phyloP scores from a whole-genome alignment of 2,329 filamentous ascomycete genomes.

The Cryphonectria parasitica region DNA sequence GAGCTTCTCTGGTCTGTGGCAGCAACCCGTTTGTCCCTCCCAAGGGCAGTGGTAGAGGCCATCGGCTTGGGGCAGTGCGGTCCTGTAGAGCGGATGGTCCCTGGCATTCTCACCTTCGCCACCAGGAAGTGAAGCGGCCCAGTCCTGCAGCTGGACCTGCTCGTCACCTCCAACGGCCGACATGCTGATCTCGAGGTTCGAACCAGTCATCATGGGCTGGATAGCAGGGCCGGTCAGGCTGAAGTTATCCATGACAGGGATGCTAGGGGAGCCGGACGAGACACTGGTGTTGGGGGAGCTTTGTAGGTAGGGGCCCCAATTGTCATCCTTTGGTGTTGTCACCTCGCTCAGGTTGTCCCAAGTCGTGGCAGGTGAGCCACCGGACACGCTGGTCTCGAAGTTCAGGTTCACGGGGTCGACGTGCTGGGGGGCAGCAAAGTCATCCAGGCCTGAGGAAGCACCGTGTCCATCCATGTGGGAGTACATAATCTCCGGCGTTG shows the following conservation, averaged over 20 bases:
- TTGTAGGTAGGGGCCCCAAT: conserved; percentile 48
- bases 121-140: conserved; percentile 51
- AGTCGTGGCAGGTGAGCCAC: conserved; percentile 55
- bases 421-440: conserved; percentile 52
- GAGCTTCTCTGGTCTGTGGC: conserved; percentile 90
- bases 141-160: conserved; percentile 46
- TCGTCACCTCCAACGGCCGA: conserved; percentile 42
- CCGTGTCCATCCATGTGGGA: conserved; percentile 49
- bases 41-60: conserved; percentile 94
- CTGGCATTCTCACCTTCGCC: conserved; percentile 62
- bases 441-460: conserved; percentile 49
- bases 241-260: conserved; percentile 26
- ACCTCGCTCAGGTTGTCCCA: conserved; percentile 59
- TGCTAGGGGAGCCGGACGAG: conserved; percentile 27
- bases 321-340: conserved; percentile 56
- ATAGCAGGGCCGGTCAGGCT: conserved; percentile 28
- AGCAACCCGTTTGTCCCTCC: conserved; percentile 72
- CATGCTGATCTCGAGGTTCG: conserved; percentile 43
- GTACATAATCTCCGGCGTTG: conserved; percentile 57
- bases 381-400: conserved; percentile 53
- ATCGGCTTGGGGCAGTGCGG: conserved; percentile 65
- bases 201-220: conserved; percentile 43
- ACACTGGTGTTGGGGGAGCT: conserved; percentile 48
- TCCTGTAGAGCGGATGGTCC: conserved; percentile 74
- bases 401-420: conserved; percentile 61